A percentile compares a stretch with the other conserved stretches of the same genome.
phyloP scores from a whole-genome alignment of 139 green algal species.

The Coelastrella sp. region DNA sequence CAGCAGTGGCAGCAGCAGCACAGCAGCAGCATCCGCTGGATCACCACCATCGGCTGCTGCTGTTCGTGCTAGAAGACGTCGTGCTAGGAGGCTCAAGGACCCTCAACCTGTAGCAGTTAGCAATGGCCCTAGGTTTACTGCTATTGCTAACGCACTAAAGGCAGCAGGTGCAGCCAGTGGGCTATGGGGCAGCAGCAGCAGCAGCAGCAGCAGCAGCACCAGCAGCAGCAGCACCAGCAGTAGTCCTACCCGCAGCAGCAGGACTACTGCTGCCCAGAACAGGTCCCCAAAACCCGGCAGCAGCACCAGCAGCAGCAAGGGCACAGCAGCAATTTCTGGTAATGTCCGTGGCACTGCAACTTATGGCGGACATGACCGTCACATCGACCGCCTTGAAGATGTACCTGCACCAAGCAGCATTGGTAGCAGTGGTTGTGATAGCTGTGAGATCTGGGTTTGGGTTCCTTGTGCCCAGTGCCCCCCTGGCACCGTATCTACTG shows the following conservation, averaged over 20 bases:
- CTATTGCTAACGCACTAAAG: neutral
- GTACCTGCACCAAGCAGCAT: neutral
- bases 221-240: neutral
- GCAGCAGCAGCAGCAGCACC: neutral
- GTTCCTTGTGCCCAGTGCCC: conserved; percentile 15
- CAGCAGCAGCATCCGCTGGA: neutral
- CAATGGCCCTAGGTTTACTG: neutral
- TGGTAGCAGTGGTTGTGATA: neutral
- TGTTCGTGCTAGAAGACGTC: too few species aligned
- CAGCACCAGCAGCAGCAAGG: too few species aligned
- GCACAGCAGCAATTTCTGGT: too few species aligned
- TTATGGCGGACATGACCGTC: too few species aligned
- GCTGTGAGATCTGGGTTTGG: conserved; percentile 21
- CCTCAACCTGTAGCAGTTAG: neutral
- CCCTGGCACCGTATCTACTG: neutral
- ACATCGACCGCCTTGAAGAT: too few species aligned
- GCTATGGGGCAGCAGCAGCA: neutral
- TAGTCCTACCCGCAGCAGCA: neutral
- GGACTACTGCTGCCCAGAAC: too few species aligned
- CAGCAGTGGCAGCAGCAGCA: neutral
- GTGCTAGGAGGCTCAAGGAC: too few species aligned
- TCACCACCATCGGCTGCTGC: neutral
- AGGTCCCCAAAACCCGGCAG: too few species aligned
- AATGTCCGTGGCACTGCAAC: too few species aligned
- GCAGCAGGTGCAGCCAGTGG: neutral